A percentile compares a stretch with the other conserved stretches of the same genome.
These are phyloP conservation scores for Annulohypoxylon truncatum DNA, from an alignment of 2,329 filamentous ascomycete species.

Conservation along the genomic window DNA sequence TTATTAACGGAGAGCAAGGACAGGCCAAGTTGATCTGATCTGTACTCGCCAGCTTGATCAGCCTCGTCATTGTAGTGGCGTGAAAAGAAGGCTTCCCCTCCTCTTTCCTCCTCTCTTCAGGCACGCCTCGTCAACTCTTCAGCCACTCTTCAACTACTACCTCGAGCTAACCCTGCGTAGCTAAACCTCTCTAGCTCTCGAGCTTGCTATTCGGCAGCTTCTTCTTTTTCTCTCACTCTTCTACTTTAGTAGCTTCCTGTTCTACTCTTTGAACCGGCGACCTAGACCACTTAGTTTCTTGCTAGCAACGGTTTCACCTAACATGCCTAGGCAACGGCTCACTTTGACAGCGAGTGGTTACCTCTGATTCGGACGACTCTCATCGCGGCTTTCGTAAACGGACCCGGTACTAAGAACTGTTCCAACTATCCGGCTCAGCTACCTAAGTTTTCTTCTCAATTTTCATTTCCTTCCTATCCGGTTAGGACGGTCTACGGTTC, in stretches of 20 bases:
- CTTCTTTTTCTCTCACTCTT: conserved; percentile 21
- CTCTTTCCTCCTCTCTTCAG: conserved; percentile 37
- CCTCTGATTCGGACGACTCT: conserved; percentile 28
- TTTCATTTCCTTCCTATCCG: conserved; percentile 43
- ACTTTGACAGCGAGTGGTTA: conserved; percentile 39
- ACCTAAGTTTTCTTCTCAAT: conserved; percentile 31
- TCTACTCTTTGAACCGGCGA: conserved; percentile 30
- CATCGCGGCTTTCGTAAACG: conserved; percentile 27
- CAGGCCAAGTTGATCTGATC: conserved; percentile 44
- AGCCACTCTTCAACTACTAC: conserved; percentile 45
- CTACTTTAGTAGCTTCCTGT: conserved; percentile 16
- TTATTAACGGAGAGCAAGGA: conserved; percentile 41
- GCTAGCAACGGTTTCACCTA: conserved; percentile 27
- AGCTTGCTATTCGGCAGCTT: conserved; percentile 23
- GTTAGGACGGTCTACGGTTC: conserved; percentile 48
- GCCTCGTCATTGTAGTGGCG: conserved; percentile 50
- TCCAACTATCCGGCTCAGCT: conserved; percentile 23
- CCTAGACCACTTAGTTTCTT: conserved; percentile 18
- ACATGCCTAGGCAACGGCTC: conserved; percentile 32
- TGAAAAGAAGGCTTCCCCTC: conserved; percentile 48
- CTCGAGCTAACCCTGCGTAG: conserved; percentile 31
- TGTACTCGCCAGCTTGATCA: conserved; percentile 46
- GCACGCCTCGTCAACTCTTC: conserved; percentile 43
- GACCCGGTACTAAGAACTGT: conserved; percentile 18
- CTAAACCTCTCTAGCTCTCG: conserved; percentile 22